Conservation (phyloP, 2,329 filamentous ascomycete species). For the Venturia aucupariae region DNA sequence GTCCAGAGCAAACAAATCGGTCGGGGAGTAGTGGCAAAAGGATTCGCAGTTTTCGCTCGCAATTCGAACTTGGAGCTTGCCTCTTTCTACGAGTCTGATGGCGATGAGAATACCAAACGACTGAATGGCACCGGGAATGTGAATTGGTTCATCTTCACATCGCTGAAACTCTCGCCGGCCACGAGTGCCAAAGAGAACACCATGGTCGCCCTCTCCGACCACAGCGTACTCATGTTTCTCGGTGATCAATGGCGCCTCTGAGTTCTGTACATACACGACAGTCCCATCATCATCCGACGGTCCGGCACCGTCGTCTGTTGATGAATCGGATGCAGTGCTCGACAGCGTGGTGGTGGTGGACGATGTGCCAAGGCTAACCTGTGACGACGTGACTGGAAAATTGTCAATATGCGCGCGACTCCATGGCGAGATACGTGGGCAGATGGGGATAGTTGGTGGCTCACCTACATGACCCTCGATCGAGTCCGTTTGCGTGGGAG, state of each 20-base stretch:
- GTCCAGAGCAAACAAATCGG: slow-evolving; percentile 61
- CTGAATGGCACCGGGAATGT: slow-evolving; percentile 74
- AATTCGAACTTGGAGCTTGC: slow-evolving; percentile 59
- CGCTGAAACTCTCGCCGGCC: slow-evolving; percentile 35
- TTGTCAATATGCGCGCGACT: not conserved
- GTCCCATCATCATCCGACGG: not conserved
- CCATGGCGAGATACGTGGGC: not conserved
- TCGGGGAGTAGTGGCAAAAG: slow-evolving; percentile 68
- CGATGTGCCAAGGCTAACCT: not conserved
- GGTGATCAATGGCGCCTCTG: not conserved
- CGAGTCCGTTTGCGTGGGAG: not conserved
- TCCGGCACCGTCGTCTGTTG: not conserved
- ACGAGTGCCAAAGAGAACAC: not conserved
- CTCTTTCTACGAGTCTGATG: slow-evolving; percentile 59
- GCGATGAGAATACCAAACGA: slow-evolving; percentile 70
- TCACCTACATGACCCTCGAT: not conserved
- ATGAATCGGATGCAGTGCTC: not conserved
- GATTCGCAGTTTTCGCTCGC: slow-evolving; percentile 72
- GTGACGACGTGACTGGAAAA: not conserved
- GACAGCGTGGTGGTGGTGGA: not conserved
- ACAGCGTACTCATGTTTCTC: slow-evolving; percentile 9
- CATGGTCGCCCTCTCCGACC: not conserved
- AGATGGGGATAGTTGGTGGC: not conserved
- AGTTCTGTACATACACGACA: not conserved
- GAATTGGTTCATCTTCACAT: slow-evolving; percentile 87